Base-by-base conservation (phyloP, 1,284 basidiomycete genomes). In the Cronartium quercuum region DNA sequence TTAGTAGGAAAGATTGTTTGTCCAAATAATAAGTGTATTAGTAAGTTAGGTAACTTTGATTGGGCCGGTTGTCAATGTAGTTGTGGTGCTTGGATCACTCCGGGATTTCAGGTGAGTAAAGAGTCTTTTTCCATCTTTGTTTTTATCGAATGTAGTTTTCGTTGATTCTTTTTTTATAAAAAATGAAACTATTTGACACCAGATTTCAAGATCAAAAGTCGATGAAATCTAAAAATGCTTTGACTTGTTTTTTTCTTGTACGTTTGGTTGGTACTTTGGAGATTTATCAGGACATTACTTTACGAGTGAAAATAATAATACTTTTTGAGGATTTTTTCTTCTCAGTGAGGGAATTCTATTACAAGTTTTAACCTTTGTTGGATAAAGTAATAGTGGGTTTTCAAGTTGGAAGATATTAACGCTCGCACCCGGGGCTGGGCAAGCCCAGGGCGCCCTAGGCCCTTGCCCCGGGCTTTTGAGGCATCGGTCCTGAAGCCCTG, bases 21-120 rank as follows among this genome's bases (percentile, higher is more conserved):
- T 80, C 95, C 95, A 1, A 94, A 93, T 81, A 86, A 87, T 78
- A 92, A 91, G 81, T 98, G 95, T 79, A 86, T 86, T 0, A 88
- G 87, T 21, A 98, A 98, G 83, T 86, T 98, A 34, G 95, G 95
- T 3, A 95, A 90, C 80, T 98, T 90, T 81, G 94, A 96, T 82
- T 98, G 95, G 95, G 92, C 94, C 3, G 95, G 95, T 0, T 88
- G 92, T 62, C 88, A 90, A 80, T 97, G 94, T 82, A 90, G 90
- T 29, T 97, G 94, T 80, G 90, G 89, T 79, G 88, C 89, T 79
- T 94, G 92, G 92, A 90, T 94, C 40, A 89, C 88, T 6, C 92
- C 92, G 35, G 91, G 38, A 0, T 74, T 74, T 44, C 64, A 66
- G 38, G 61, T 13, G 1, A 41, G 37, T 51, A 38, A 12, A 38